Evolutionary conservation across 2,329 filamentous ascomycete species (phyloP), one percentile per base, ranked within the genome.

Genomic region (Mycosphaerelloides madeirae): DNA sequence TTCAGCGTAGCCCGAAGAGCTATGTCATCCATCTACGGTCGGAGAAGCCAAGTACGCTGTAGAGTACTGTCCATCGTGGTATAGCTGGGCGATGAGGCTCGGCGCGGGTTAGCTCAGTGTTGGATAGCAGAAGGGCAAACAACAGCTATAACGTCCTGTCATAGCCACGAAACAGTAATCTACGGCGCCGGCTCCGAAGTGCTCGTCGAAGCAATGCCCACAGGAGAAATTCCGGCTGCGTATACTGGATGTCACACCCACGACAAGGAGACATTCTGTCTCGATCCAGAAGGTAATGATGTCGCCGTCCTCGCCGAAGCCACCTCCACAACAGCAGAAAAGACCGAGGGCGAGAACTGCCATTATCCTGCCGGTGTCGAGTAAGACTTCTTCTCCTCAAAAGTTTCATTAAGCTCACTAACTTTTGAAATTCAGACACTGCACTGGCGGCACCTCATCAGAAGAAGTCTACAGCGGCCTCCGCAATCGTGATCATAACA

Each of bases 321-420:
- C 25, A 18, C 22, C 37, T 20, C 52, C 38, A 44, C 42, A 5
- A 56, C 35, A 9, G 60, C 48, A 58, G 53, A 1, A 55, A 72
- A 51, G 72, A 37, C 39, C 28, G 40, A 44, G 41, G 41, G 45
- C 11, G 16, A 39, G 29, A 35, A 78, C 55, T 87, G 83, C 54
- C 85, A 89, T 59, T 86, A 84, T 64, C 84, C 89, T 55, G 83
- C 83, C 8, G 84, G 84, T 29, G 80, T 88, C 16, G 81, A 87
- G 83, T 85, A 68, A 66, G 80, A 68, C 44, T n/a, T 9, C 5
- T 18, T 6, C 11, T 7, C n/a, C 7, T 12, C 8, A 6, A 12
- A 16, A 35, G 6, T 14, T 7, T 29, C 3, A 36, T 12, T 41
- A 67, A 57, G 55, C 64, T n/a, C n/a, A n/a, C n/a, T n/a, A n/a